Base-by-base conservation (phyloP, 2,329 filamentous ascomycete genomes). In the Arthroderma sp. region DNA sequence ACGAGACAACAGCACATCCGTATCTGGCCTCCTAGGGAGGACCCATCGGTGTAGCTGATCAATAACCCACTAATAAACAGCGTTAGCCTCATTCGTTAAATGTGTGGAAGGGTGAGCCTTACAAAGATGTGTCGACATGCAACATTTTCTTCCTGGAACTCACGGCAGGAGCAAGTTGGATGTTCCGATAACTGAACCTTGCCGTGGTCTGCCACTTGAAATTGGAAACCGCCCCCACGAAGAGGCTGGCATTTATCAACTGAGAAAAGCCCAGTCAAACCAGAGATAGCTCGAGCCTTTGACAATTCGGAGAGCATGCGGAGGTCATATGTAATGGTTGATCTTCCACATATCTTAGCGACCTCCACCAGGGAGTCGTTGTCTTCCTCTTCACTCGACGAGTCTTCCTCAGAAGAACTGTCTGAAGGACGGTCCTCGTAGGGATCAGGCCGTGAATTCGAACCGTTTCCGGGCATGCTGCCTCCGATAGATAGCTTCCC, bases 71-170 rank as follows among this genome's bases (percentile, higher is more conserved):
- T 67, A 50, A 11, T 43, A 15, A 7, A 9, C n/a, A 31, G n/a
- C 22, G 29, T 48, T 32, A 48, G 43, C 29, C 40, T 42, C 38
- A 22, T 6, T 38, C 22, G 22, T 8, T 39, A 38, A 36, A 36
- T 37, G 34, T 30, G 10, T 38, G 38, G 29, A 37, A 8, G 27
- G 34, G 29, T 29, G 4, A 30, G 28, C 58, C 64, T 60, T 49
- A 66, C 64, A 51, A 64, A 66, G 36, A 67, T 64, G 53, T 67
- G 64, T 39, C 63, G 61, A 44, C 64, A 67, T 9, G 64, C 63
- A 29, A 56, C 51, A 4, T 57, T 51, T 11, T 48, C 54, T 40
- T 52, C 49, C 29, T 51, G 47, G 43, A 62, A 67, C 31, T 57
- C 56, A n/a, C 49, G 50, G 40, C 64, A 67, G 32, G 59, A 62